Conservation (phyloP, 2,329 filamentous ascomycete species). For the Cladosporium sp. region DNA sequence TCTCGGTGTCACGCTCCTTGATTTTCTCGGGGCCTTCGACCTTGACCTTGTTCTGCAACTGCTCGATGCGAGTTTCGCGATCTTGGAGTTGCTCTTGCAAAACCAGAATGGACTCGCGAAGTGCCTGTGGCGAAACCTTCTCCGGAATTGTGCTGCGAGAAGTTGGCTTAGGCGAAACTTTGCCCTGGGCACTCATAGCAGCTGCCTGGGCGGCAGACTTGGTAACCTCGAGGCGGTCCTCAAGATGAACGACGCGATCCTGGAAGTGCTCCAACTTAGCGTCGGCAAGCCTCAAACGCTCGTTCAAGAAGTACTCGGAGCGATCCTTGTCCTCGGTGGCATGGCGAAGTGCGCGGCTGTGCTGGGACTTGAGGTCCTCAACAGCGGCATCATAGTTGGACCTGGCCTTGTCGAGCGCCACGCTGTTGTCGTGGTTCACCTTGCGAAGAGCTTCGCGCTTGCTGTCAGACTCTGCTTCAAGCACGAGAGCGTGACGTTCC, state of each 20-base stretch:
- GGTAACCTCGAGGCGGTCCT: constrained; percentile 88
- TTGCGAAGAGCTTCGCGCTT: constrained; percentile 62
- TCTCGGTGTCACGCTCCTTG: constrained; percentile 89
- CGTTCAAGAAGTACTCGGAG: constrained; percentile 74
- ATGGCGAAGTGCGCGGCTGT: constrained; percentile 44
- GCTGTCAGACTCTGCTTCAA: constrained; percentile 75
- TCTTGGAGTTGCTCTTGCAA: constrained; percentile 96
- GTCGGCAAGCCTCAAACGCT: constrained; percentile 77
- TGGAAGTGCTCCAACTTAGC: constrained; percentile 84
- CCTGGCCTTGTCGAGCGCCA: constrained; percentile 56
- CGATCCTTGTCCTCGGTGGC: constrained; percentile 79
- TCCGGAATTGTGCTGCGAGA: constrained; percentile 60
- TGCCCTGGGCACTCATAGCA: constrained; percentile 59
- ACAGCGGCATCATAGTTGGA: constrained; percentile 53
- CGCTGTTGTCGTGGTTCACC: constrained; percentile 43
- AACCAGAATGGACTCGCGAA: constrained; percentile 94
- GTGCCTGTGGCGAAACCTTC: constrained; percentile 89
- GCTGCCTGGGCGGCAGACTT: constrained; percentile 84
- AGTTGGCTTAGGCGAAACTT: constrained; percentile 20
- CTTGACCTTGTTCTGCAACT: constrained; percentile 76
- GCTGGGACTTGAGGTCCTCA: constrained; percentile 60
- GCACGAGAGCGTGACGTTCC: constrained; percentile 77
- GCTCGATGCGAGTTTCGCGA: constrained; percentile 85
- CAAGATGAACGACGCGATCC: constrained; percentile 79
- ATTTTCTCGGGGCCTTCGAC: constrained; percentile 79